Base-by-base conservation (phyloP, 1,284 basidiomycete genomes). In the Ceratobasidium sp. region DNA sequence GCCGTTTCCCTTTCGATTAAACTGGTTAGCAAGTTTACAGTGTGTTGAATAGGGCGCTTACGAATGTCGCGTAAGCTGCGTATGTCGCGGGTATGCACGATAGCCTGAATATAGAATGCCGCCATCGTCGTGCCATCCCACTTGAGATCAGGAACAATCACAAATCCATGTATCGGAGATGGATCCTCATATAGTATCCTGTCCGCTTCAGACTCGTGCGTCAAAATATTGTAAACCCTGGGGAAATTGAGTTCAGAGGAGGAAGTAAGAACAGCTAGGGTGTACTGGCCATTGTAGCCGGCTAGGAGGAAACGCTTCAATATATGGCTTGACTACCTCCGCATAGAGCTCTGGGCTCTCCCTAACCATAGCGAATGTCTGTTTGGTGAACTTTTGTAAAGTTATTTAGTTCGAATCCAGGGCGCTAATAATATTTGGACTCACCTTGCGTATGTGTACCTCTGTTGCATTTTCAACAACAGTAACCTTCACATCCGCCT, bases 141-240 rank as follows among this genome's bases (percentile, higher is more conserved):
- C 83, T 96, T 96, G 88, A 97, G 92, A 82, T 98, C 96, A 0
- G 96, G 96, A 0, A 96, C 83, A 75, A 98, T 89, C 64, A 98
- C 81, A 80, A 95, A 98, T 9, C 93, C 92, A 0, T 78, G 80
- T 11, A 84, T 80, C 0, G 84, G 83, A 65, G 87, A 84, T 0
- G 87, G 81, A 60, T 90, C 90, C 24, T 89, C 87, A 81, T 88
- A 92, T 22, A 97, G 82, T 51, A 97, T 85, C 73, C 93, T 91
- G 9, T 93, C 89, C 22, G 88, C 87, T 82, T 99, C 97, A 22
- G 94, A 92, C 36, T 85, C 84, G 24, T 96, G 95, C 0, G 88
- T 87, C 5, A 99, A 85, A 73, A 99, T 94, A 78, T 97, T 93
- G 78, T 91, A 88, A 0, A 98, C 92, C 96, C 95, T 96, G 77